These are phyloP conservation scores for Trifolium pratense DNA, from an alignment of 306 rosid species.

Conservation along the genomic window DNA sequence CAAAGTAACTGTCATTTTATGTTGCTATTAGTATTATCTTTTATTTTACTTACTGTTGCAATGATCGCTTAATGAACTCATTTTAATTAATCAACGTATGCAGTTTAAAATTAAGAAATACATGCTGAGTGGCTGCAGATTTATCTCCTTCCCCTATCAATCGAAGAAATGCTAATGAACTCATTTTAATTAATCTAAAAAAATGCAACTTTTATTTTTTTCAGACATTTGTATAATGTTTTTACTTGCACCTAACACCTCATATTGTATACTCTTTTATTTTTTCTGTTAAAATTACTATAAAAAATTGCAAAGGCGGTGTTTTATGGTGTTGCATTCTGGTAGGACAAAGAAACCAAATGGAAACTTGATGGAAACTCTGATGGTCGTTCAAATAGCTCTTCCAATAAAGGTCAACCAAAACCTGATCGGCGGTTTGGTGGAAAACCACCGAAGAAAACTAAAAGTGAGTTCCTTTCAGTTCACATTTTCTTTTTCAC, in stretches of 20 bases:
- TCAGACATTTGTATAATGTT: slow-evolving; percentile 2
- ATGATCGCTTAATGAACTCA: slow-evolving; percentile 4
- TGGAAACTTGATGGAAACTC: slow-evolving; percentile 46
- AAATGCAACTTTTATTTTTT: slow-evolving; percentile 14
- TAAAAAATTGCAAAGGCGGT: slow-evolving; percentile 13
- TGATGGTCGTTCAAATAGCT: slow-evolving; percentile 44
- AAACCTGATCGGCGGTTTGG: slow-evolving; percentile 52
- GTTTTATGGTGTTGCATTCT: slow-evolving; percentile 34
- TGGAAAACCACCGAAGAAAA: slow-evolving; percentile 60
- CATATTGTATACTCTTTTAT: not conserved
- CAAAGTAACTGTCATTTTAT: slow-evolving; percentile 31
- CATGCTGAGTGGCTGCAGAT: slow-evolving; percentile 26
- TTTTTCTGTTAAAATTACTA: slow-evolving; percentile 11
- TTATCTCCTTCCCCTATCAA: slow-evolving; percentile 14
- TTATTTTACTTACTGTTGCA: slow-evolving; percentile 28
- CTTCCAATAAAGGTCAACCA: slow-evolving; percentile 51
- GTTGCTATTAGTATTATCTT: slow-evolving; percentile 14
- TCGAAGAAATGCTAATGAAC: slow-evolving; percentile 17
- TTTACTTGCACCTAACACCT: slow-evolving; percentile 26
- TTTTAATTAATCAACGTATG: too few relatives aligned
- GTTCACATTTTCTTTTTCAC: slow-evolving; percentile 4
- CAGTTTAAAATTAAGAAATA: slow-evolving; percentile 19
- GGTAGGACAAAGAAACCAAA: slow-evolving; percentile 54
- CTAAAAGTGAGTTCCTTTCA: slow-evolving; percentile 56
- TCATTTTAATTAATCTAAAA: slow-evolving; percentile 14